Conservation (phyloP, 2,329 filamentous ascomycete genomes). For the Cordyceps javanica region DNA sequence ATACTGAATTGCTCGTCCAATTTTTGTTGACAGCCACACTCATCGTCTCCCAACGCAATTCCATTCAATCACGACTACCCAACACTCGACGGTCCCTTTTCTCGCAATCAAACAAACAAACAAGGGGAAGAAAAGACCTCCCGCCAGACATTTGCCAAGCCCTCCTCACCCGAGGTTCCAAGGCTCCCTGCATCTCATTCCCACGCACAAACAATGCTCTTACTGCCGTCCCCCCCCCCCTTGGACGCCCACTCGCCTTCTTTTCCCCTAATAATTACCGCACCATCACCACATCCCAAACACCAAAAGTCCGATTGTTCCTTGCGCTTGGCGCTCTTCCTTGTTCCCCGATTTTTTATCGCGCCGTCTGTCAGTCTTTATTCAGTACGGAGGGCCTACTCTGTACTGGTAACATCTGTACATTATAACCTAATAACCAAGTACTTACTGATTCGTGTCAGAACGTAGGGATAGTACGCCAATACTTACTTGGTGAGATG, state of each 20-base stretch:
- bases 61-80: no score
- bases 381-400: no score
- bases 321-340: neutral
- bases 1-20: no score
- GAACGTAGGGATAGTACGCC: no score
- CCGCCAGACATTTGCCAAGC: neutral
- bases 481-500: no score
- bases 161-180: neutral
- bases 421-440: no score
- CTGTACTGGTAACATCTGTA: neutral
- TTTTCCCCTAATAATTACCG: neutral
- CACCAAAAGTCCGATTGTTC: constrained; percentile 1
- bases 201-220: neutral
- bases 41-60: constrained; percentile 11
- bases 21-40: neutral
- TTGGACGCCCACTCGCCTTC: neutral
- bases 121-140: no score
- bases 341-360: constrained; percentile 7
- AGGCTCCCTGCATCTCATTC: neutral
- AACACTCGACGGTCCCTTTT: no score
- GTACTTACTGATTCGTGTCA: no score
- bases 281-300: neutral
- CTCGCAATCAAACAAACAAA: no score
- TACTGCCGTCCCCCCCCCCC: no score
- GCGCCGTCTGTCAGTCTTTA: no score